phyloP scores from a whole-genome alignment of 441 rosid species.

The Populus hybrid region DNA sequence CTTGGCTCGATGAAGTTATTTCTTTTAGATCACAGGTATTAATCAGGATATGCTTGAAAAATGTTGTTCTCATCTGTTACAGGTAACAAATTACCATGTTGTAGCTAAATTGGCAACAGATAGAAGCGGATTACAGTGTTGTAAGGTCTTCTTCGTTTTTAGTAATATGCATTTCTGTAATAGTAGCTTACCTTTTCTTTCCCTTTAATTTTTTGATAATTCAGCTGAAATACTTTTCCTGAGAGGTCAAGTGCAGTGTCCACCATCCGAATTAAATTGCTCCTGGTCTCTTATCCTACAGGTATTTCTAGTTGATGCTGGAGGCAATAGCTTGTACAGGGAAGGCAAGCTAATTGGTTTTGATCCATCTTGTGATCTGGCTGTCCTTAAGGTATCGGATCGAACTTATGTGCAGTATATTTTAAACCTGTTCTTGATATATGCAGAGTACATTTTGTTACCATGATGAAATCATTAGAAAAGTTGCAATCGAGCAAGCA shows the following conservation, averaged over 20 bases:
- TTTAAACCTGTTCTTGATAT: background rate
- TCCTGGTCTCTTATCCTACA: slow-evolving; percentile 18
- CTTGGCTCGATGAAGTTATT: background rate
- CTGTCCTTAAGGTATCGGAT: slow-evolving; percentile 66
- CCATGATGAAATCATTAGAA: background rate
- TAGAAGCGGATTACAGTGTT: slow-evolving; percentile 61
- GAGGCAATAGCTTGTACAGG: slow-evolving; percentile 47
- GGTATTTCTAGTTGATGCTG: slow-evolving; percentile 66
- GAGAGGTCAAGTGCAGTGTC: background rate
- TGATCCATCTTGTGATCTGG: slow-evolving; percentile 83
- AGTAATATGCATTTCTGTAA: background rate
- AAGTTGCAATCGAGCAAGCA: background rate
- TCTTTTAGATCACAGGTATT: background rate
- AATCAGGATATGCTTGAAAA: background rate
- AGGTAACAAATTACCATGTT: slow-evolving; percentile 92
- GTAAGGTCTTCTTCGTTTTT: slow-evolving; percentile 51
- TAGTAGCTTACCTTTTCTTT: too few species aligned
- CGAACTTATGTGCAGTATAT: background rate
- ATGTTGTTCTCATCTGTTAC: slow-evolving; percentile 21
- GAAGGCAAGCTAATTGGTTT: slow-evolving; percentile 36
- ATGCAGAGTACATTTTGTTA: background rate
- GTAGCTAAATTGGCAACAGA: slow-evolving; percentile 78
- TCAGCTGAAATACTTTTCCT: background rate
- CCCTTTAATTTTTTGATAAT: too few species aligned
- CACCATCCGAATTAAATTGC: background rate